Base-by-base conservation (phyloP, 768 basidiomycete species). In the Symmetrospora coprosmae region DNA sequence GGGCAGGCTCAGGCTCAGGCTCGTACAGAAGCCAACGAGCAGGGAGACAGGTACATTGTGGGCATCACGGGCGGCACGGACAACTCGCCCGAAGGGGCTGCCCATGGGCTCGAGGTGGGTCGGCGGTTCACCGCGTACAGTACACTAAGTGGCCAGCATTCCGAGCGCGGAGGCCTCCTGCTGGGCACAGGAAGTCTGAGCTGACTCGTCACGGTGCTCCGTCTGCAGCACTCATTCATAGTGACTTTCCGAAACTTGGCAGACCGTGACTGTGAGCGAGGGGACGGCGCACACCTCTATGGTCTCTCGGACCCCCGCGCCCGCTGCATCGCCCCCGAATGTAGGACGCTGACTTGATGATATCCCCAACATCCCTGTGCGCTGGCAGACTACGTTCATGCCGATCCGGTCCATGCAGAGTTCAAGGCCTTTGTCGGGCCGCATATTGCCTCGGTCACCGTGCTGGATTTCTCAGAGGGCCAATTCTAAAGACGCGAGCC, bases 391-490 rank as follows among this genome's bases (percentile, higher is more conserved):
- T 58, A 58, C 33, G 9, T 58, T 17, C 21, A 45, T 25, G 27
- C 28, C n/a, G 55, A 58, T 27, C 55, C 55, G 11, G 55, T 46
- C 4, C 55, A 58, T 58, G 39, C 4, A 27, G 43, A 43, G 9
- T 58, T 58, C 43, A 46, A 43, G 55, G 19, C 23, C 13, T 46
- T 43, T 17, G 55, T 31, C 5, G 4, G 13, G 8, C n/a, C 39
- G 25, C 28, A 50, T 33, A 43, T 58, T 8, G 38, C 28, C n/a
- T n/a, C 33, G 23, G 55, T 8, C 17, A 41, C 40, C n/a, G 55
- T 58, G 28, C 25, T 58, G 23, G 55, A 58, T 38, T 58, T 58
- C 31, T 39, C 43, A 27, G 55, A 58, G 19, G 55, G 55, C n/a
- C 34, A 37, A 16, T 53, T 53, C 19, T 37, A 35, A n/a, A n/a